Base-by-base conservation (phyloP, 2,329 filamentous ascomycete species). In the Exophiala viscosa region DNA sequence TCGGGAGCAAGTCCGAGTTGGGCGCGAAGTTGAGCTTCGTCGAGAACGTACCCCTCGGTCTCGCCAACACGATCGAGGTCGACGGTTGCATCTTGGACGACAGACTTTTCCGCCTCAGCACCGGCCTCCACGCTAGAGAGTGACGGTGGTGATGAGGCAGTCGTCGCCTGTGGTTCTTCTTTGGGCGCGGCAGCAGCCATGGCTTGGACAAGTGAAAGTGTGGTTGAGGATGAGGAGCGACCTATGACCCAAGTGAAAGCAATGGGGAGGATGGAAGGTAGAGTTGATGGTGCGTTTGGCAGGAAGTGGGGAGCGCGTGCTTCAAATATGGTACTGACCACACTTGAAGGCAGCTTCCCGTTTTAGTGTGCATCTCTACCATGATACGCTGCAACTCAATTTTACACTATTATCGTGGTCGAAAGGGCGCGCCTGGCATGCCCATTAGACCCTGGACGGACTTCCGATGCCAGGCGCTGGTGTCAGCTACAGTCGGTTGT, bases 51-150 rank as follows among this genome's bases (percentile, higher is more conserved):
- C 32, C 62, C 62, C 17, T 62, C 36, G n/a, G 55, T 54, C 51
- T 64, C 60, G 28, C 60, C 60, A 13, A 61, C 51, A 11, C 57
- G 60, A 33, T 64, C 62, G 34, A 62, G 57, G 38, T 64, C 61
- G 38, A 64, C 15, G 13, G 50, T 42, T 7, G 51, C 36, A 15
- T 20, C 15, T 11, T 47, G 31, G 20, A 39, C 13, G 31, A 23
- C 41, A 8, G 32, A 33, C 18, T 35, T 31, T 2, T 43, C 45
- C 43, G 50, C 51, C 38, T 57, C 57, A n/a, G 28, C 23, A 7
- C 23, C 23, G 23, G 23, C 41, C 20, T 48, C 52, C 11, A 36
- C 48, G 35, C 57, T 60, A 32, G 57, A 60, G 51, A 57, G 15
- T 9, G 57, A 60, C 5, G 53, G 46, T 7, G 48, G 46, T 31